Evolutionary conservation across 495 filamentous ascomycete species (phyloP), one percentile per base, ranked within the genome.

Genomic region (Zalerion maritima): DNA sequence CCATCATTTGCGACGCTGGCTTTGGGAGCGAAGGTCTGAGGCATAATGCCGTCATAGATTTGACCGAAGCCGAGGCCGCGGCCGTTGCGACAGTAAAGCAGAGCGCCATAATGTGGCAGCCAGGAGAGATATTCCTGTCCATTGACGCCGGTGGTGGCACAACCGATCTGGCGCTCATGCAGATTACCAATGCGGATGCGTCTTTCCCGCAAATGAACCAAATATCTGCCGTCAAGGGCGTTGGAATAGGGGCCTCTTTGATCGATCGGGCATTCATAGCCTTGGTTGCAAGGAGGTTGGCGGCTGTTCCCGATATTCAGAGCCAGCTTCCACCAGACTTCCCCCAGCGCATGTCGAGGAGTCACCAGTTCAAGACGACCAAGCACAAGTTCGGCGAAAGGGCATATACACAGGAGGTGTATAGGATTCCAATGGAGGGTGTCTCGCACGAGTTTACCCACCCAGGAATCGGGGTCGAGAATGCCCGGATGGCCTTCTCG

Each of bases 31-130:
- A 59, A 21, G 52, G 53, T 2, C 29, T 33, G 0, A 46, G 46
- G 11, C 67, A 75, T 44, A 50, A 46, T 4, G 64, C 62, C 1
- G 44, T 38, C n/a, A 70, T 80, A 23, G 69, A 70, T n/a, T 45
- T 78, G 10, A 80, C 75, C 0, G 75, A 80, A 43, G 71, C 74
- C 3, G 74, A 79, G 45, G 74, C 74, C 3, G 73, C 73, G 5
- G 75, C 75, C 8, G 71, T 76, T 0, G 51, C 51, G 5, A 53
- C 48, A 6, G 41, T 53, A 28, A 54, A 53, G 41, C 46, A 42
- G 15, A 46, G 43, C 18, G 26, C 49, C 13, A 40, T 57, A 4
- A 31, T 19, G 23, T 53, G 55, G 21, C 23, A 32, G 14, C 30
- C 42, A 19, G 51, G 49, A 11, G 43, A 43, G 6, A 25, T 55